Conservation (phyloP, 148 eudicot genomes). For the Rheum nobile region DNA sequence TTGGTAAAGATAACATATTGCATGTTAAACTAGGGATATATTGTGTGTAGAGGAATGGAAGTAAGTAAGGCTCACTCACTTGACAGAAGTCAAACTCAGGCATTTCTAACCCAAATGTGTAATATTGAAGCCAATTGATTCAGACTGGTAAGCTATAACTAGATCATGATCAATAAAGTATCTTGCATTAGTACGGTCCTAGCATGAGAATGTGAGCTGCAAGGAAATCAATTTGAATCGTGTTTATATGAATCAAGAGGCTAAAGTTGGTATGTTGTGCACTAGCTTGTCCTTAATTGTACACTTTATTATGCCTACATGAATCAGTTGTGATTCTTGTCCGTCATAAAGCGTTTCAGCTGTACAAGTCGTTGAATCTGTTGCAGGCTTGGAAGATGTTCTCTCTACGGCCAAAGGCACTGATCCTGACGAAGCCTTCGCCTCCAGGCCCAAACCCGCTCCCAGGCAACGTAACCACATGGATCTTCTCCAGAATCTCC, state of each 20-base stretch:
- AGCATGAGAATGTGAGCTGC: too few relatives aligned
- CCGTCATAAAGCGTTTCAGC: conserved; percentile 18
- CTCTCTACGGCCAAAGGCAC: conserved; percentile 67
- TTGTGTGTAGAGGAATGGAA: too few relatives aligned
- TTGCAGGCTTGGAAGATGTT: conserved; percentile 79
- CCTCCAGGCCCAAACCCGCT: conserved; percentile 88
- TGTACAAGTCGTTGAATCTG: conserved; percentile 79
- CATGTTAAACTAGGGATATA: too few relatives aligned
- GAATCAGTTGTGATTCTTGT: too few relatives aligned
- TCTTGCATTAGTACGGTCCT: not conserved
- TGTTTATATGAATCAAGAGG: too few relatives aligned
- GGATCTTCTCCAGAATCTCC: conserved; percentile 87
- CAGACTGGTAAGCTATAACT: not conserved
- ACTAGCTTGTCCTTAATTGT: too few relatives aligned
- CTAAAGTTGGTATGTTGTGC: too few relatives aligned
- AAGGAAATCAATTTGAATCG: too few relatives aligned
- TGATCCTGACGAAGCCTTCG: conserved; percentile 79
- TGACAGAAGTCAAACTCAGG: not conserved
- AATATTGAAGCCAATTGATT: not conserved
- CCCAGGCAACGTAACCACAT: conserved; percentile 69
- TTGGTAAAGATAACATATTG: too few relatives aligned
- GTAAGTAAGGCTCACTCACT: too few relatives aligned
- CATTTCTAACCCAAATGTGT: not conserved
- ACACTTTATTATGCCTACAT: too few relatives aligned
- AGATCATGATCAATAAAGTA: not conserved